Evolutionary conservation across 192 early-diverging fungal species (phyloP).

Genomic region (Kappamyces sp.): DNA sequence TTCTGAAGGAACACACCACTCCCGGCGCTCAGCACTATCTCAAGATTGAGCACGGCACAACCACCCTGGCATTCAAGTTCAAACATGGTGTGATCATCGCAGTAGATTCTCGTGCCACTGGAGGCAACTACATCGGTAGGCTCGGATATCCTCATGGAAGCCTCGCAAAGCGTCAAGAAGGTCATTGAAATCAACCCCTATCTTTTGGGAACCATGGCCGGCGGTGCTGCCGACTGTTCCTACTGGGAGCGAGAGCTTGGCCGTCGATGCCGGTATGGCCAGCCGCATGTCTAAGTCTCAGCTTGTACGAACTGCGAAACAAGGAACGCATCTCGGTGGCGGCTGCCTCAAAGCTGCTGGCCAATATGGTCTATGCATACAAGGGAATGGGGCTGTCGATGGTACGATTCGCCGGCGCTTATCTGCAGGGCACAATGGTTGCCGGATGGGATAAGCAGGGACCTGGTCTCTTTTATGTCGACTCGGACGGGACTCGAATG

Average conservation of each 20-base stretch:
- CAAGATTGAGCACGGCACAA: slow-evolving; percentile 94
- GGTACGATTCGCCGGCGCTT: slow-evolving; percentile 36
- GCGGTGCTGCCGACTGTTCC: slow-evolving; percentile 96
- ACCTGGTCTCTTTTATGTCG: slow-evolving; percentile 92
- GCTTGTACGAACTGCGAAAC: slow-evolving; percentile 93
- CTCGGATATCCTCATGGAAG: slow-evolving; percentile 36
- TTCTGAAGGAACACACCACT: slow-evolving; percentile 71
- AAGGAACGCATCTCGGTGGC: slow-evolving; percentile 98
- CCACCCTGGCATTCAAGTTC: slow-evolving; percentile 97
- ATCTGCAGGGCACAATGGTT: slow-evolving; percentile 88
- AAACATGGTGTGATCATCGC: slow-evolving; percentile 88
- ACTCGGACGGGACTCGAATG: slow-evolving; percentile 87
- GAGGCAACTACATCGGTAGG: slow-evolving; percentile 82
- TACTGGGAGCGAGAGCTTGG: slow-evolving; percentile 99
- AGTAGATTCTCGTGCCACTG: slow-evolving; percentile 93
- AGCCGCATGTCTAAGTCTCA: slow-evolving; percentile 2
- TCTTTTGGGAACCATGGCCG: slow-evolving; percentile 97
- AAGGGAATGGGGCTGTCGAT: slow-evolving; percentile 99
- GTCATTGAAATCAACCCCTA: slow-evolving; percentile 99
- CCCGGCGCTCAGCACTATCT: slow-evolving; percentile 70
- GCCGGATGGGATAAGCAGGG: slow-evolving; percentile 97
- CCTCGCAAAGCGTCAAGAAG: slow-evolving; percentile 94
- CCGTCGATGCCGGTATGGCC: slow-evolving; percentile 63
- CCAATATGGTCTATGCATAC: slow-evolving; percentile 96
- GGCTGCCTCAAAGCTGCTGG: slow-evolving; percentile 92